Conservation (phyloP, 176 grass and related monocot genomes). For the Carex scoparia region DNA sequence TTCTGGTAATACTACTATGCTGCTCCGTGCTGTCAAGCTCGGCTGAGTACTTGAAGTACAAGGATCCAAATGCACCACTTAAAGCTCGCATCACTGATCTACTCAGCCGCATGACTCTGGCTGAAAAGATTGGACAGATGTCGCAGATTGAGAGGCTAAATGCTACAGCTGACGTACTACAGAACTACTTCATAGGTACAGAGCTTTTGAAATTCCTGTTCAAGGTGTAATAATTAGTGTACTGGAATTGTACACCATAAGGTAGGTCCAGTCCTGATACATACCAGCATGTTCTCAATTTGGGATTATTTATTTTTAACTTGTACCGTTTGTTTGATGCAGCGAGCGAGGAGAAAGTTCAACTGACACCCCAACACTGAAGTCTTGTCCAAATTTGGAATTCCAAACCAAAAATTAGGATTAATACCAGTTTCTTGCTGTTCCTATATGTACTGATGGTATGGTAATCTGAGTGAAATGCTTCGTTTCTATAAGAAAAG, state of each 20-base stretch:
- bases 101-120: constrained; percentile 33
- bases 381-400: not conserved
- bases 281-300: not conserved
- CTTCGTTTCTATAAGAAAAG: not conserved
- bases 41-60: constrained; percentile 31
- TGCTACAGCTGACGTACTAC: constrained; percentile 27
- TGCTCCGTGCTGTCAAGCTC: constrained; percentile 1
- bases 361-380: not conserved
- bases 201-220: not conserved
- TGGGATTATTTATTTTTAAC: not conserved
- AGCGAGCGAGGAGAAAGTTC: not conserved
- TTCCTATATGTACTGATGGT: not conserved
- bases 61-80: constrained; percentile 33
- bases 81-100: constrained; percentile 30
- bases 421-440: not conserved
- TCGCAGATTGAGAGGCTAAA: constrained; percentile 31
- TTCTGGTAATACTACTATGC: constrained; percentile 23
- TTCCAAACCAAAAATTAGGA: not conserved
- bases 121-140: constrained; percentile 45
- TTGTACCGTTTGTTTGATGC: not conserved
- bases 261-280: not conserved
- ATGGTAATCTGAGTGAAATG: not conserved
- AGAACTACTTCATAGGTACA: constrained; percentile 35
- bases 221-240: not conserved
- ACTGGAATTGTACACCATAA: not conserved